Percentiles rank a stretch among this genome's conserved stretches.
Conservation (phyloP, 2,329 filamentous ascomycete species). For the Cryphonectria radicalis region DNA sequence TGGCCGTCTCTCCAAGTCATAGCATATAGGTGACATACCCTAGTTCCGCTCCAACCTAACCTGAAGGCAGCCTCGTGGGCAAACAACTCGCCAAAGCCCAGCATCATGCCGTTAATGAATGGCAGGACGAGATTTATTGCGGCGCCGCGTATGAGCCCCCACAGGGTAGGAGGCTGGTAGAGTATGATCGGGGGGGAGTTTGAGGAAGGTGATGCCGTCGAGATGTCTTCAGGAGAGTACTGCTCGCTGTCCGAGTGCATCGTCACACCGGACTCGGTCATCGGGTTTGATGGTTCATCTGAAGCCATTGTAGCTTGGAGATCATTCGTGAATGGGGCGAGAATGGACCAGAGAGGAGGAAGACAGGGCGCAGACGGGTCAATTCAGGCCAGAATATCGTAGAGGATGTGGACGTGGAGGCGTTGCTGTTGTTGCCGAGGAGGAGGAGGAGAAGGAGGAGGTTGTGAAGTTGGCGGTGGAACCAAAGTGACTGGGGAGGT, state of each 20-base stretch:
- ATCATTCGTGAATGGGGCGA: background rate
- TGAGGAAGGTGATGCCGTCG: constrained; percentile 64
- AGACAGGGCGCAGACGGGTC: background rate
- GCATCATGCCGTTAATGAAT: constrained; percentile 97
- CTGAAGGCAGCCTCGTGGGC: constrained; percentile 94
- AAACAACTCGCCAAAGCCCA: constrained; percentile 95
- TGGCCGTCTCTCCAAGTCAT: too few species aligned
- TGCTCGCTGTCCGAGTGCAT: constrained; percentile 84
- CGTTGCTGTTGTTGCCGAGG: background rate
- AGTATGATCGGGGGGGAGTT: constrained; percentile 74
- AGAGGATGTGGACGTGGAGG: background rate
- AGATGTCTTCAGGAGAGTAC: constrained; percentile 71
- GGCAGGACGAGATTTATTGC: constrained; percentile 95
- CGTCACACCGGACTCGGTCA: constrained; percentile 75
- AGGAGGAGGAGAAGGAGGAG: background rate
- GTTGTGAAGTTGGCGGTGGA: constrained; percentile 4
- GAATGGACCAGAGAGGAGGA: background rate
- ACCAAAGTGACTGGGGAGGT: background rate
- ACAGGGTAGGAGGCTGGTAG: constrained; percentile 86
- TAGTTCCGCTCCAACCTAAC: constrained; percentile 91
- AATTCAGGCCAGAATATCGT: background rate
- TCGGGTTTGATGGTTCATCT: constrained; percentile 54
- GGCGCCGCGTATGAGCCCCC: constrained; percentile 82
- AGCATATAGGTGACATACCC: constrained; percentile 61
- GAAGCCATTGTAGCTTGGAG: constrained; percentile 52